Conservation (phyloP, 306 rosid species). For the Dryas octopetala region DNA sequence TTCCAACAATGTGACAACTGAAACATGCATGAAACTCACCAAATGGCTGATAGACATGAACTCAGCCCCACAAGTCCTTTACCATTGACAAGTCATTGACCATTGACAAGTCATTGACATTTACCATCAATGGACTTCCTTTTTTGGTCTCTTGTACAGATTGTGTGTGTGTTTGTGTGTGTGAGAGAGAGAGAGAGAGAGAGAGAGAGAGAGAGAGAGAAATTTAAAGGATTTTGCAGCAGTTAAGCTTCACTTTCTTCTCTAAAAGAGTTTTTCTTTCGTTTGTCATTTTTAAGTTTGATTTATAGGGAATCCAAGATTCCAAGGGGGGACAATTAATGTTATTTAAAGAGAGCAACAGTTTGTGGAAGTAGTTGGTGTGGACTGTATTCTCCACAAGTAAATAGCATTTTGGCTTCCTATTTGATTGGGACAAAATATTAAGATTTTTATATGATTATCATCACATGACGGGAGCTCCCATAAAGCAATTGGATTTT, state of each 20-base stretch:
- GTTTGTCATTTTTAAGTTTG: too few species aligned
- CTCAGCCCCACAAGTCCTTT: not conserved
- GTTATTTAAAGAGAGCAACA: too few species aligned
- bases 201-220: not conserved
- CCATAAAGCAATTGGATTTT: not conserved
- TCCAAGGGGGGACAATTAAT: too few species aligned
- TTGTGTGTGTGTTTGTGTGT: not conserved
- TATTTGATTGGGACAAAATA: not conserved
- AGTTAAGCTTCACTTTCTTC: too few species aligned
- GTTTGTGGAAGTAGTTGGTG: too few species aligned
- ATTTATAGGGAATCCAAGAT: too few species aligned
- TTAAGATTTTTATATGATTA: too few species aligned
- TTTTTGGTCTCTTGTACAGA: too few species aligned
- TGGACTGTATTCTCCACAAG: too few species aligned
- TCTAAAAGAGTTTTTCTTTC: too few species aligned
- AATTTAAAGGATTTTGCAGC: too few species aligned
- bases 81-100: constrained; percentile 2
- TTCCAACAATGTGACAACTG: not conserved
- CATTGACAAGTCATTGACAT: not conserved
- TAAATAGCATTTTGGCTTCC: not conserved
- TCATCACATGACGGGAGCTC: too few species aligned
- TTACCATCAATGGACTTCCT: not conserved
- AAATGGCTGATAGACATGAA: not conserved
- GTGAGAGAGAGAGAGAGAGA: not conserved
- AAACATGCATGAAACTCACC: not conserved